Conservation (phyloP, 176 grass and related monocot genomes). For the Chrysopogon serrulatus region DNA sequence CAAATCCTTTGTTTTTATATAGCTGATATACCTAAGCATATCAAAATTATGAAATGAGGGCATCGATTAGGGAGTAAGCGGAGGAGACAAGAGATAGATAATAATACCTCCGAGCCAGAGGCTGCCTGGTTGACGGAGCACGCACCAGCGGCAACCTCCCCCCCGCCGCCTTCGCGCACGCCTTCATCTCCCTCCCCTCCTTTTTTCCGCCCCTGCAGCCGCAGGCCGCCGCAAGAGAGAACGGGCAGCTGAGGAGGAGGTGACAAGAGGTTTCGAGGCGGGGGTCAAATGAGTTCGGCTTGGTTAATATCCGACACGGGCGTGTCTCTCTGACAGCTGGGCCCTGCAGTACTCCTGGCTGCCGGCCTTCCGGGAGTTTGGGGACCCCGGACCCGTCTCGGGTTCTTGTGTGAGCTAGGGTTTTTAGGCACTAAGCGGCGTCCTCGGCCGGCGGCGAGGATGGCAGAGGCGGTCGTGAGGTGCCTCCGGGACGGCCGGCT, state of each 20-base stretch:
- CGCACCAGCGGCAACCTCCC: conserved; percentile 26
- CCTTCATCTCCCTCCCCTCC: conserved; percentile 26
- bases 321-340: background rate
- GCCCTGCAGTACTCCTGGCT: background rate
- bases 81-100: background rate
- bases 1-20: background rate
- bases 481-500: conserved; percentile 57
- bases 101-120: conserved; percentile 33
- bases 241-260: background rate
- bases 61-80: background rate
- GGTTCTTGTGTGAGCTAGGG: conserved; percentile 22
- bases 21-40: background rate
- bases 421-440: conserved; percentile 18
- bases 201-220: background rate
- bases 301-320: conserved; percentile 3
- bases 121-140: background rate
- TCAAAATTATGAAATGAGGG: background rate
- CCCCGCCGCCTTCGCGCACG: conserved; percentile 39
- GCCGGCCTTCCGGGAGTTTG: conserved; percentile 9
- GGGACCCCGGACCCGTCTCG: background rate
- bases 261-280: background rate
- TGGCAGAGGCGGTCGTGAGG: conserved; percentile 54
- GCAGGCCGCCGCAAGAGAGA: background rate
- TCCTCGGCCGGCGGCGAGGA: conserved; percentile 2
- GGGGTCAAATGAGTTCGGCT: background rate